Evolutionary conservation across 495 filamentous ascomycete species (phyloP).

Genomic region (Tuber magnatum): DNA sequence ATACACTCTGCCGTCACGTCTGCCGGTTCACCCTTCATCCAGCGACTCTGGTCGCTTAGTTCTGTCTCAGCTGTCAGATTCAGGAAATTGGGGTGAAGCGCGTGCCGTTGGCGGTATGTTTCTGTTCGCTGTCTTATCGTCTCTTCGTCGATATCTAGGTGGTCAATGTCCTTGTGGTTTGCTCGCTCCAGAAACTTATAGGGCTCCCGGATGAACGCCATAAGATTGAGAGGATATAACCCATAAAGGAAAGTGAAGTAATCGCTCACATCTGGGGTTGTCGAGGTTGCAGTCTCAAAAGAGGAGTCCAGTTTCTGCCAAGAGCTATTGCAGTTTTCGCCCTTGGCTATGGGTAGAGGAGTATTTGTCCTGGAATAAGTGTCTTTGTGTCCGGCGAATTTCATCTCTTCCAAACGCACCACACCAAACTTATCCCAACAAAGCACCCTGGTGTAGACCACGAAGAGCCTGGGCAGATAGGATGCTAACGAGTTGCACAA

Average conservation of each 20-base stretch:
- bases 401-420: conserved; percentile 38
- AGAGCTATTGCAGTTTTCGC: conserved; percentile 29
- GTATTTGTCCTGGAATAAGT: conserved; percentile 34
- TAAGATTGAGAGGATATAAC: conserved; percentile 71
- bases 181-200: conserved; percentile 60
- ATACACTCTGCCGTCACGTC: conserved; percentile 66
- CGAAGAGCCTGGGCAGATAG: conserved; percentile 61
- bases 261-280: conserved; percentile 62
- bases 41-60: conserved; percentile 60
- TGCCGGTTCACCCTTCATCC: conserved; percentile 63
- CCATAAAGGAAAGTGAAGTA: conserved; percentile 76
- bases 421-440: conserved; percentile 59
- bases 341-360: conserved; percentile 36
- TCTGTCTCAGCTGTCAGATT: conserved; percentile 63
- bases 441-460: conserved; percentile 64
- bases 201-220: conserved; percentile 68
- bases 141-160: conserved; percentile 62
- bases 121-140: conserved; percentile 64
- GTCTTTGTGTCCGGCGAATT: conserved; percentile 21
- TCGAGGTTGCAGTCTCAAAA: conserved; percentile 52
- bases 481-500: conserved; percentile 59
- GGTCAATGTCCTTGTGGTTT: conserved; percentile 55
- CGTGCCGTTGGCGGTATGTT: conserved; percentile 57
- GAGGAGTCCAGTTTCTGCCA: conserved; percentile 58
- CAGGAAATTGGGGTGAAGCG: conserved; percentile 69